phyloP scores from a whole-genome alignment of 768 basidiomycete genomes.

The Termitomyces sp. region DNA sequence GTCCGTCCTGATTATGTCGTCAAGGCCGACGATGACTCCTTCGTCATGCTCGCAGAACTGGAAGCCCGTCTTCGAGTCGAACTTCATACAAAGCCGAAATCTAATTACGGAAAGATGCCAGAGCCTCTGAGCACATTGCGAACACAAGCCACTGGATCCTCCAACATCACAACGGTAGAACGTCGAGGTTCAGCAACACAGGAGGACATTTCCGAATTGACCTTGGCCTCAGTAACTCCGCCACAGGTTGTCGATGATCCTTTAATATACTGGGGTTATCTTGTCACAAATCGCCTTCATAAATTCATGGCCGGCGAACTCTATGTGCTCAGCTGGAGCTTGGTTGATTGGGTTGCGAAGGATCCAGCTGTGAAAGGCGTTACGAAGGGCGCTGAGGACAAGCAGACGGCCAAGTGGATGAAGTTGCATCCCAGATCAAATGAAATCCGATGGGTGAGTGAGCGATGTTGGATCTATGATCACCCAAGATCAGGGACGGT shows the following conservation, averaged over 20 bases:
- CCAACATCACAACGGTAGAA: slow-evolving; percentile 2
- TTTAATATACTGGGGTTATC: slow-evolving; percentile 82
- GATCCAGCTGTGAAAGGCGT: slow-evolving; percentile 62
- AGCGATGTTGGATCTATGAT: slow-evolving; percentile 97
- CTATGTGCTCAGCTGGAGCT: slow-evolving; percentile 84
- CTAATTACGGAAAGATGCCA: slow-evolving; percentile 14
- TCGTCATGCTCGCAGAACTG: slow-evolving; percentile 91
- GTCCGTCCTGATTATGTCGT: slow-evolving; percentile 87
- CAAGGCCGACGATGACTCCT: slow-evolving; percentile 94
- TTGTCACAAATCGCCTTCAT: slow-evolving; percentile 83
- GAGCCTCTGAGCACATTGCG: slow-evolving; percentile 7
- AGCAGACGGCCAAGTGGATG: slow-evolving; percentile 93
- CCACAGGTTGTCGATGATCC: slow-evolving; percentile 43
- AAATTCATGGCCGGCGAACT: slow-evolving; percentile 94
- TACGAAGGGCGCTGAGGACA: slow-evolving; percentile 85
- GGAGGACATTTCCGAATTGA: slow-evolving; percentile 1
- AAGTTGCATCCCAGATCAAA: slow-evolving; percentile 70
- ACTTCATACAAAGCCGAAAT: slow-evolving; percentile 42
- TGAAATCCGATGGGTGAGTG: slow-evolving; percentile 84
- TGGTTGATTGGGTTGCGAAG: slow-evolving; percentile 83
- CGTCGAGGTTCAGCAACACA: not conserved
- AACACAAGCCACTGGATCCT: slow-evolving; percentile 3
- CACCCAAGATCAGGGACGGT: slow-evolving; percentile 93
- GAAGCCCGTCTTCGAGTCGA: slow-evolving; percentile 84
- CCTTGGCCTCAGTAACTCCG: not conserved